Percentiles rank a stretch among this genome's conserved stretches.
Conservation (phyloP, 2,329 filamentous ascomycete species). For the Apiospora hydei region DNA sequence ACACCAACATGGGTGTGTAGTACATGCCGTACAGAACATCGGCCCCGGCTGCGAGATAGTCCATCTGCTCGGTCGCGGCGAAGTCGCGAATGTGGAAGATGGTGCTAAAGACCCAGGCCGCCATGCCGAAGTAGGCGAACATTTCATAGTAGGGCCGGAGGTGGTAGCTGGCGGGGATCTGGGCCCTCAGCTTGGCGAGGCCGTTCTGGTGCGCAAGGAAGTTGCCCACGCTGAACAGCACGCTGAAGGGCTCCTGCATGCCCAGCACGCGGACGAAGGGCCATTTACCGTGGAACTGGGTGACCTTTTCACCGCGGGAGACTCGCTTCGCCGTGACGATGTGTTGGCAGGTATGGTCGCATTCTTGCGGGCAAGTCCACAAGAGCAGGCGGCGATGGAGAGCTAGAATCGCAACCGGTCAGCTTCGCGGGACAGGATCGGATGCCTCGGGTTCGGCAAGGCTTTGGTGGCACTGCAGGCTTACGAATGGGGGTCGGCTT, state of each 20-base stretch:
- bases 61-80: constrained; percentile 84
- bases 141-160: constrained; percentile 81
- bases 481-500: constrained; percentile 72
- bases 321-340: constrained; percentile 80
- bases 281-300: constrained; percentile 99
- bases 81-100: constrained; percentile 95
- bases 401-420: constrained; percentile 58
- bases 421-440: constrained; percentile 27
- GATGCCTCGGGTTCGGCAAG: constrained; percentile 29
- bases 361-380: constrained; percentile 93
- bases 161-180: constrained; percentile 76
- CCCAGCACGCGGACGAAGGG: constrained; percentile 90
- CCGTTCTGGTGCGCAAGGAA: constrained; percentile 84
- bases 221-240: constrained; percentile 93
- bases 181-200: constrained; percentile 71
- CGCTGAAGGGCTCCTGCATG: constrained; percentile 93
- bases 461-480: constrained; percentile 27
- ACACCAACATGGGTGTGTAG: constrained; percentile 82
- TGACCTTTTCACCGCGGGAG: constrained; percentile 69
- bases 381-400: constrained; percentile 84
- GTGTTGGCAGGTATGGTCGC: constrained; percentile 98
- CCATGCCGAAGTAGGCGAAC: constrained; percentile 82
- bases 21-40: constrained; percentile 91
- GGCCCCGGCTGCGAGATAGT: constrained; percentile 94
- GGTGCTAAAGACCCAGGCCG: constrained; percentile 87